Conservation (phyloP, 805 yeast species). For the Vanderwaltozyma polyspora region DNA sequence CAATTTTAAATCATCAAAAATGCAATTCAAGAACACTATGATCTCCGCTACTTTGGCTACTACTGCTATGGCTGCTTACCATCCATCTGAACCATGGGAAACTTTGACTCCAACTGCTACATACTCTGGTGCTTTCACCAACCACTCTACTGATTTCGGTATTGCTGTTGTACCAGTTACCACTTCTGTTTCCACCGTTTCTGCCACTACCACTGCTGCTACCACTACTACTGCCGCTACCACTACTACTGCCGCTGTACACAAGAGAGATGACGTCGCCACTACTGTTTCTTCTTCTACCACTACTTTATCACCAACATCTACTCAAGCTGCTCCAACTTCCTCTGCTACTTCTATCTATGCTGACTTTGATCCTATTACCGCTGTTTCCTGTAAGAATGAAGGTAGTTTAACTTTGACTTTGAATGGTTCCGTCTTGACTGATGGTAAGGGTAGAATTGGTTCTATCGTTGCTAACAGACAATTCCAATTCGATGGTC, state of each 20-base stretch:
- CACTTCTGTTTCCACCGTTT: constrained; percentile 13
- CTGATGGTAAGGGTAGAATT: constrained; percentile 44
- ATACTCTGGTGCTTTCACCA: constrained; percentile 29
- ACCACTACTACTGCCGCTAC: constrained; percentile 21
- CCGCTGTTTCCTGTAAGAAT: constrained; percentile 25
- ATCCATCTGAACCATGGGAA: constrained; percentile 31
- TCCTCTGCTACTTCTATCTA: constrained; percentile 13
- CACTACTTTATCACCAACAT: constrained; percentile 10
- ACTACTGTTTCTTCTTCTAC: constrained; percentile 25
- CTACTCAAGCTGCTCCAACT: constrained; percentile 32
- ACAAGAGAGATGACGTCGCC: constrained; percentile 15
- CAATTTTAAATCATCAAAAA: constrained; percentile 2
- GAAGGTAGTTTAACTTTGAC: constrained; percentile 38
- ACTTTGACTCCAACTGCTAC: constrained; percentile 34
- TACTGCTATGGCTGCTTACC: constrained; percentile 18
- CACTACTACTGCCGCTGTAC: constrained; percentile 25
- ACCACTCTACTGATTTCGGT: constrained; percentile 31
- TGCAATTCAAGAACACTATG: constrained; percentile 23
- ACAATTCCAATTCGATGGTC: constrained; percentile 63
- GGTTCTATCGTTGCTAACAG: constrained; percentile 60
- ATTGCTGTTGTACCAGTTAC: constrained; percentile 33
- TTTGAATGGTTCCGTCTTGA: constrained; percentile 35
- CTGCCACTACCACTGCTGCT: constrained; percentile 19
- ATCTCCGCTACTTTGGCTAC: constrained; percentile 24
- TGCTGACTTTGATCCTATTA: constrained; percentile 2